These are phyloP conservation scores for Tetrahymena borealis DNA, from an alignment of 73 alveolate species.

Conservation along the genomic window DNA sequence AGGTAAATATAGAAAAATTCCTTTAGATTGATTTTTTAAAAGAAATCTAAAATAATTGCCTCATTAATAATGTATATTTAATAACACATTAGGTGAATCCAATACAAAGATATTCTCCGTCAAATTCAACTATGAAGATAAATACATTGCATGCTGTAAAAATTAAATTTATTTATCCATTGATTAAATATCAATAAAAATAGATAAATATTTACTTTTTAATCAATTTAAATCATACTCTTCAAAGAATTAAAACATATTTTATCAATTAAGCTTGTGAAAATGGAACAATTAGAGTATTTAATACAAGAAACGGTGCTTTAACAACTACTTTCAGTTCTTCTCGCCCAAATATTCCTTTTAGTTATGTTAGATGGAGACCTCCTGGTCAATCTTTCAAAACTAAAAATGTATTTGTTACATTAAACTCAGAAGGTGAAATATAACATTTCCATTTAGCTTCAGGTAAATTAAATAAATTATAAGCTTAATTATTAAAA, in stretches of 20 bases:
- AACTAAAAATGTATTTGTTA: slow-evolving; percentile 79
- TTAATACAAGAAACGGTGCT: slow-evolving; percentile 66
- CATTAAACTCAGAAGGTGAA: slow-evolving; percentile 91
- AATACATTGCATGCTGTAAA: slow-evolving; percentile 60
- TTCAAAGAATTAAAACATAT: too few species aligned
- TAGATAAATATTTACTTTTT: too few species aligned
- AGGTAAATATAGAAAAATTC: neutral
- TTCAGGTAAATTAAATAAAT: slow-evolving; percentile 73
- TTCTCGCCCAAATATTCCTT: slow-evolving; percentile 44
- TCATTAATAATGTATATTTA: neutral
- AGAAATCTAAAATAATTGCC: neutral
- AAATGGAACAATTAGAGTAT: slow-evolving; percentile 75
- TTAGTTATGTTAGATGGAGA: slow-evolving; percentile 78
- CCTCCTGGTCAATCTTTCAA: slow-evolving; percentile 73
- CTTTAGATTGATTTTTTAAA: neutral
- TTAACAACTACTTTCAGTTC: slow-evolving; percentile 37
- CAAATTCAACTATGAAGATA: slow-evolving; percentile 70
- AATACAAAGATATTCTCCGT: slow-evolving; percentile 64
- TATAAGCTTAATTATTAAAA: slow-evolving; percentile 25
- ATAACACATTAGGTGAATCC: slow-evolving; percentile 53
- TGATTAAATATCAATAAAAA: too few species aligned
- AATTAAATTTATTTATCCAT: too few species aligned
- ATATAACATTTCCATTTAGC: slow-evolving; percentile 92
- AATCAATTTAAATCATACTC: too few species aligned
- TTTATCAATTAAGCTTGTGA: slow-evolving; percentile 68